Base-by-base conservation (phyloP, 1,139 yeast species). In the Suhomyces yuchorum region DNA sequence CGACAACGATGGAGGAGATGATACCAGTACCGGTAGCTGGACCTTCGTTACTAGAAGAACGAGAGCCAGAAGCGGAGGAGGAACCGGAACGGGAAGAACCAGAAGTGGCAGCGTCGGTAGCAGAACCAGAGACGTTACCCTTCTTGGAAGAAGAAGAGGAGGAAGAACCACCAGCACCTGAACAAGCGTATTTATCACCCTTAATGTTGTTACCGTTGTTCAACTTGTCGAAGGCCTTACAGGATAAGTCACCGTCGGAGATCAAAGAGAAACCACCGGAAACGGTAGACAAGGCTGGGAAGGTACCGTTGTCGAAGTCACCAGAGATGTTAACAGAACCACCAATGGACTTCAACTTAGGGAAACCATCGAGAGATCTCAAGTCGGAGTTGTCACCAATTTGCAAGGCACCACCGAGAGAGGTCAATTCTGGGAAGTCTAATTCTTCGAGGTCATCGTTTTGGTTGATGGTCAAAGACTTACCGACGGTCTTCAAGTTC, bases 261-360 rank as follows among this genome's bases (percentile, higher is more conserved):
- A 85, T 85, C 67, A 93, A 78, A 65, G 75, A 75, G 75, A 92
- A 95, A 70, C 96, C 97, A 81, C 99, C 99, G 69, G 82, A 81
- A 65, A 93, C 96, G 63, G 85, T 81, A 60, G 72, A 75, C 68
- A 93, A 82, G 38, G 81, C 65, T 58, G 84, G 82, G 68, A 93
- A 80, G 56, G 89, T 74, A 67, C 96, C 93, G 64, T 85, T 80
- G 68, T 83, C 77, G 73, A 92, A 90, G 69, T 81, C 73, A 78
- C 99, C 99, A 58, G 71, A 72, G 57, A 91, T 75, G 68, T 78
- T 78, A 61, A 93, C 83, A 61, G 98, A 92, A 79, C 98, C 98
- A 66, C 87, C 89, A 62, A 93, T 82, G 53, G 86, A 70, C 67
- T 77, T 70, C 65, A 93, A 80, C 60, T 78, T 68, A 60, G 85